phyloP scores from a whole-genome alignment of 441 rosid genomes.

The Eruca vesicaria region DNA sequence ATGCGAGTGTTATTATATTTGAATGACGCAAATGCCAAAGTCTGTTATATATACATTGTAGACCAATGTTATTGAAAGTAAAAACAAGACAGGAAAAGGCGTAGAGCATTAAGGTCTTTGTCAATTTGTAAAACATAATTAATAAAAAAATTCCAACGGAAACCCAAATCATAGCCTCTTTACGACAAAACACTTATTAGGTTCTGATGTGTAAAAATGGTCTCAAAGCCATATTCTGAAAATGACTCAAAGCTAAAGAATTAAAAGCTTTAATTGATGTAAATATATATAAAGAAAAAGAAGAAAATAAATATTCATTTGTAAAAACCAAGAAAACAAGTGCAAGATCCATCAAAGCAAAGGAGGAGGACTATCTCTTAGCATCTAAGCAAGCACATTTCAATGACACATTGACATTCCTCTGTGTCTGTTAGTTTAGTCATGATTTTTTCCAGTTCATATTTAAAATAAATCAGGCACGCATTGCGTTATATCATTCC shows the following conservation, averaged over 20 bases:
- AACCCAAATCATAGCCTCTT: slow-evolving; percentile 23
- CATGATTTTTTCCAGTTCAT: background rate
- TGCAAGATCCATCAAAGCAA: slow-evolving; percentile 18
- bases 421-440: background rate
- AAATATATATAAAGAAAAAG: background rate
- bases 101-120: slow-evolving; percentile 28
- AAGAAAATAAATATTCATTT: background rate
- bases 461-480: background rate
- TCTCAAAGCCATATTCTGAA: slow-evolving; percentile 26
- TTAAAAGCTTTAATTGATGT: background rate
- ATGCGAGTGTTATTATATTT: background rate
- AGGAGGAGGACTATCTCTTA: slow-evolving; percentile 1
- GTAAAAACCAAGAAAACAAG: background rate
- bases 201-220: slow-evolving; percentile 39
- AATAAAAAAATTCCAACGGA: slow-evolving; percentile 27
- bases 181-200: slow-evolving; percentile 34
- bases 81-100: slow-evolving; percentile 13
- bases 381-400: slow-evolving; percentile 26
- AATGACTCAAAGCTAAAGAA: slow-evolving; percentile 9
- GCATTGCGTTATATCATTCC: background rate
- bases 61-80: slow-evolving; percentile 17
- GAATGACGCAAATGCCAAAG: background rate
- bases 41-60: background rate
- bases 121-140: slow-evolving; percentile 22
- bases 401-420: background rate